These are phyloP conservation scores for Nitzschia inconspicua DNA, from an alignment of 108 stramenopile genomes.

Conservation along the genomic window DNA sequence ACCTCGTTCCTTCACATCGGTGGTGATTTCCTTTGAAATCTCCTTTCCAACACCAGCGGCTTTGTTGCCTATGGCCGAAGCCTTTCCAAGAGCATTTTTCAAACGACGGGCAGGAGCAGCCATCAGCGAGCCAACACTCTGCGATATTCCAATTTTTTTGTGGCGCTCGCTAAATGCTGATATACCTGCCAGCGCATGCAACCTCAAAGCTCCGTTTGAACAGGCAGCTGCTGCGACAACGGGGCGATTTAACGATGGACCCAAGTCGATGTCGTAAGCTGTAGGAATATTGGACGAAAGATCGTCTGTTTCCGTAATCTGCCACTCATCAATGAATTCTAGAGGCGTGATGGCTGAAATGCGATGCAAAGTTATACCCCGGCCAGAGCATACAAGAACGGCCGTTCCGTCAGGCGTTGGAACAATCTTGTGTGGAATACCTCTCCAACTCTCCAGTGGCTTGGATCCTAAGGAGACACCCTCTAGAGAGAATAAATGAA, in stretches of 20 bases:
- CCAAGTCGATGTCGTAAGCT: constrained; percentile 81
- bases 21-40: constrained; percentile 65
- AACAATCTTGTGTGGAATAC: constrained; percentile 65
- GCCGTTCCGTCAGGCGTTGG: constrained; percentile 80
- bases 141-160: constrained; percentile 30
- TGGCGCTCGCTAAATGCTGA: constrained; percentile 72
- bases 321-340: constrained; percentile 81
- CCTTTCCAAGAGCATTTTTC: constrained; percentile 71
- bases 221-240: constrained; percentile 83
- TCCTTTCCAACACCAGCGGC: constrained; percentile 78
- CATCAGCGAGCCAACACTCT: constrained; percentile 66
- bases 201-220: constrained; percentile 71
- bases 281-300: constrained; percentile 9
- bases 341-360: constrained; percentile 72
- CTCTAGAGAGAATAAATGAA: constrained; percentile 81
- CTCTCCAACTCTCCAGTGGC: constrained; percentile 61
- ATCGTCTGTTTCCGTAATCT: constrained; percentile 59
- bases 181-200: constrained; percentile 86
- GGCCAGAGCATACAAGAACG: constrained; percentile 69
- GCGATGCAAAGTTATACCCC: constrained; percentile 75
- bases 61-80: constrained; percentile 62
- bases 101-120: constrained; percentile 69
- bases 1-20: constrained; percentile 45
- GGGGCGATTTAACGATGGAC: constrained; percentile 80
- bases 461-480: constrained; percentile 71